A percentile compares a stretch with the other conserved stretches of the same genome.
phyloP scores from a whole-genome alignment of 2,329 filamentous ascomycete species.

The Davidsoniella virescens region DNA sequence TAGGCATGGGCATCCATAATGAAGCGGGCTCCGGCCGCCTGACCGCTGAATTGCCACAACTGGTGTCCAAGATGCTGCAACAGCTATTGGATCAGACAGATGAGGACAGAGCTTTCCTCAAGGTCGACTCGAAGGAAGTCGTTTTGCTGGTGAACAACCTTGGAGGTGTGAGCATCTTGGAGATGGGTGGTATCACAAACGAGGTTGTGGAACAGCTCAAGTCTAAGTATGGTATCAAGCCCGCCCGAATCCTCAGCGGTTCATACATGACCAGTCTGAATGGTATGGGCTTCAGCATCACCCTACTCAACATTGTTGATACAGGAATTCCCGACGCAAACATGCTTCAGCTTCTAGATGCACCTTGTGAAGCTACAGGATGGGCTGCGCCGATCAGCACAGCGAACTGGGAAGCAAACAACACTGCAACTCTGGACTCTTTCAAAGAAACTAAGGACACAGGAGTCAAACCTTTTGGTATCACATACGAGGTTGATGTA shows the following conservation, averaged over 20 bases:
- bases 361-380: conserved; percentile 50
- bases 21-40: conserved; percentile 41
- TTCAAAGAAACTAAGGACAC: conserved; percentile 21
- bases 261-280: conserved; percentile 70
- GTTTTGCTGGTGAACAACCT: conserved; percentile 63
- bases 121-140: conserved; percentile 44
- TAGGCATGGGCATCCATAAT: conserved; percentile 69
- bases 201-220: conserved; percentile 51
- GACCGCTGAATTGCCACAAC: conserved; percentile 33
- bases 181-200: conserved; percentile 53
- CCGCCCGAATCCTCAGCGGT: conserved; percentile 48
- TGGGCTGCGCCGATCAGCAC: conserved; percentile 50
- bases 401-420: conserved; percentile 45
- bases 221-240: conserved; percentile 39
- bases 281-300: conserved; percentile 59
- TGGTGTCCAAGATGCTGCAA: conserved; percentile 49
- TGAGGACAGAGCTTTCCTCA: conserved; percentile 52
- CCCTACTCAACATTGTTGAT: conserved; percentile 46
- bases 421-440: conserved; percentile 23
- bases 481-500: conserved; percentile 34
- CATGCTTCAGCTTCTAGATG: conserved; percentile 55
- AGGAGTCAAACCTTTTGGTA: conserved; percentile 27
- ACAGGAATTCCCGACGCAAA: conserved; percentile 41
- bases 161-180: conserved; percentile 55
- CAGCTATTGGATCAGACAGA: conserved; percentile 52